Percentiles rank a stretch among this genome's conserved stretches.
phyloP scores from a whole-genome alignment of 441 rosid species.

The Adansonia madagascariensis region DNA sequence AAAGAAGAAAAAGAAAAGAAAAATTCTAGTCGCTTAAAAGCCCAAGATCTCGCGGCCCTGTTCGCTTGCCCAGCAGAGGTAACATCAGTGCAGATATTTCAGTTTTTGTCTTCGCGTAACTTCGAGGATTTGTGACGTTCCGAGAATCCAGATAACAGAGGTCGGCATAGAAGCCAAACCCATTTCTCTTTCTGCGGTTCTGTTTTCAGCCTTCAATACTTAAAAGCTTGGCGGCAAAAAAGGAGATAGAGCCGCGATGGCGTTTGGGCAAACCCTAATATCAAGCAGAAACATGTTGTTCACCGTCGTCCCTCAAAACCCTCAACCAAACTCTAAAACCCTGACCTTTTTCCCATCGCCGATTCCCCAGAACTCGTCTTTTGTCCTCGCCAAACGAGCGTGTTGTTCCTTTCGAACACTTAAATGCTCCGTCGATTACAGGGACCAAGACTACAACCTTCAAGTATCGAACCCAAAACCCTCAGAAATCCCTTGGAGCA shows the following conservation, averaged over 20 bases:
- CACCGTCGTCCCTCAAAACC: conserved; percentile 19
- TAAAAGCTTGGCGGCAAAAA: background rate
- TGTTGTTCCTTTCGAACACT: conserved; percentile 20
- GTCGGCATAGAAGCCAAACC: background rate
- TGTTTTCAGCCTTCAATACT: background rate
- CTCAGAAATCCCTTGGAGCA: conserved; percentile 59
- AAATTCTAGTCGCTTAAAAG: no score
- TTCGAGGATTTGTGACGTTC: background rate
- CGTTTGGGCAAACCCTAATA: conserved; percentile 31
- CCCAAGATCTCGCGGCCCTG: background rate
- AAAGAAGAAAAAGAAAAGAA: no score
- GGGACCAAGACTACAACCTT: conserved; percentile 33
- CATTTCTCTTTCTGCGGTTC: background rate
- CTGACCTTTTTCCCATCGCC: conserved; percentile 11
- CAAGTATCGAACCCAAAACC: conserved; percentile 44
- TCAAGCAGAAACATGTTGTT: conserved; percentile 22
- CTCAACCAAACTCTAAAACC: conserved; percentile 16
- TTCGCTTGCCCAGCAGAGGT: background rate
- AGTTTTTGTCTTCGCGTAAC: background rate
- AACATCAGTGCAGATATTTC: background rate
- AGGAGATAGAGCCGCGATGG: conserved; percentile 31
- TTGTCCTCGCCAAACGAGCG: background rate
- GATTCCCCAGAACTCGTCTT: background rate
- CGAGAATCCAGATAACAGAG: background rate
- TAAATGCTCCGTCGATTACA: conserved; percentile 44